Evolutionary conservation across 192 early-diverging fungal genomes (phyloP).

Genomic region (Coemansia biformis): DNA sequence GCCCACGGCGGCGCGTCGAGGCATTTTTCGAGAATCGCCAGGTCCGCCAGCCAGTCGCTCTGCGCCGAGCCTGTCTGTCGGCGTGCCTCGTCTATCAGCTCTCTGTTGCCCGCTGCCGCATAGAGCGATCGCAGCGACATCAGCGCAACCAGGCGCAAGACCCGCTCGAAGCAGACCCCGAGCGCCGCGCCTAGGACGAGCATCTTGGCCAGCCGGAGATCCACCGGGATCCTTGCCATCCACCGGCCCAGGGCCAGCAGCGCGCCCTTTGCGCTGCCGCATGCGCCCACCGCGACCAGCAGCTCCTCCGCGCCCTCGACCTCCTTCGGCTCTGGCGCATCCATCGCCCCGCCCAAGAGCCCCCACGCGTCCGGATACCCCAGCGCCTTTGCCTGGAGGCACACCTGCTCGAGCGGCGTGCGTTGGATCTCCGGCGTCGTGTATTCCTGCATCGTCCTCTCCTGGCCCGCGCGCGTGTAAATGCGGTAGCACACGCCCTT

Average conservation of each 20-base stretch:
- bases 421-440: conserved; percentile 73
- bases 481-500: conserved; percentile 74
- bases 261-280: conserved; percentile 38
- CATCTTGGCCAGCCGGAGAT: conserved; percentile 75
- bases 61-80: conserved; percentile 16
- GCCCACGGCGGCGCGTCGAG: neutral
- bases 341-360: conserved; percentile 58
- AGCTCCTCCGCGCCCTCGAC: conserved; percentile 56
- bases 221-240: conserved; percentile 67
- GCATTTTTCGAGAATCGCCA: conserved; percentile 38
- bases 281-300: conserved; percentile 59
- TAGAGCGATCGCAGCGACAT: conserved; percentile 40
- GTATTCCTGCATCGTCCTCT: conserved; percentile 55
- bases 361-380: conserved; percentile 54
- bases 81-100: too few relatives aligned
- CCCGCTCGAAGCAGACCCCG: conserved; percentile 61
- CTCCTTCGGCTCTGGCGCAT: conserved; percentile 58
- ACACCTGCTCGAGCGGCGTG: conserved; percentile 79
- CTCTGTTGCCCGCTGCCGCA: neutral
- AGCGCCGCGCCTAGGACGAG: conserved; percentile 69
- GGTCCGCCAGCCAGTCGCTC: conserved; percentile 67
- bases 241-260: conserved; percentile 67
- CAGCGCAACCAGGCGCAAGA: conserved; percentile 62
- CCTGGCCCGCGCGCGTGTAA: conserved; percentile 51
- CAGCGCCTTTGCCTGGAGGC: conserved; percentile 64